Conservation (phyloP, 2,329 filamentous ascomycete species). For the Mycosphaerella sp. region DNA sequence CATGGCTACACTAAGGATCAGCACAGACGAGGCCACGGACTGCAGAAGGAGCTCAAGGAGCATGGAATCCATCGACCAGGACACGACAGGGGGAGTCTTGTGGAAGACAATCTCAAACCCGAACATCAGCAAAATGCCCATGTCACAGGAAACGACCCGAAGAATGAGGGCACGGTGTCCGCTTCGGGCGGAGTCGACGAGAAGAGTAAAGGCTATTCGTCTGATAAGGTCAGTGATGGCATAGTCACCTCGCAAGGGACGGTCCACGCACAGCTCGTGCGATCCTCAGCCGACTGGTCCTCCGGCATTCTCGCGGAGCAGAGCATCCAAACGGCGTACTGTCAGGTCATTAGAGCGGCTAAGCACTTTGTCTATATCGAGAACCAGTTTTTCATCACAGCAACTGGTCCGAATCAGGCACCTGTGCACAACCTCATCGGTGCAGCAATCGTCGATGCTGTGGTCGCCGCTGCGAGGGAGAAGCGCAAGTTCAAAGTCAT, state of each 20-base stretch:
- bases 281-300: slow-evolving; percentile 89
- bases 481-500: slow-evolving; percentile 86
- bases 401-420: slow-evolving; percentile 78
- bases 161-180: slow-evolving; percentile 30
- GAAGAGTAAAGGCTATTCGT: slow-evolving; percentile 29
- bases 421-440: slow-evolving; percentile 88
- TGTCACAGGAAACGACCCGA: slow-evolving; percentile 32
- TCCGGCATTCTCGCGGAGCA: slow-evolving; percentile 80
- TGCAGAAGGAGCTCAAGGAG: slow-evolving; percentile 25
- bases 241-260: slow-evolving; percentile 54
- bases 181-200: slow-evolving; percentile 31
- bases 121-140: slow-evolving; percentile 29
- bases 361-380: slow-evolving; percentile 96
- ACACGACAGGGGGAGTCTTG: slow-evolving; percentile 12
- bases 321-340: slow-evolving; percentile 82
- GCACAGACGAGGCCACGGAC: slow-evolving; percentile 27
- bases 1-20: slow-evolving; percentile 32
- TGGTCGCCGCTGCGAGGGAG: slow-evolving; percentile 73
- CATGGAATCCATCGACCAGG: slow-evolving; percentile 18
- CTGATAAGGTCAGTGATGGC: slow-evolving; percentile 22
- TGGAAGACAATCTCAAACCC: slow-evolving; percentile 9
- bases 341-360: slow-evolving; percentile 76
- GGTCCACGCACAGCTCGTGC: slow-evolving; percentile 75
- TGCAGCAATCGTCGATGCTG: slow-evolving; percentile 81
- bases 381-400: slow-evolving; percentile 88